Conservation (phyloP, 768 basidiomycete genomes). For the Xerocomellus intermedius region DNA sequence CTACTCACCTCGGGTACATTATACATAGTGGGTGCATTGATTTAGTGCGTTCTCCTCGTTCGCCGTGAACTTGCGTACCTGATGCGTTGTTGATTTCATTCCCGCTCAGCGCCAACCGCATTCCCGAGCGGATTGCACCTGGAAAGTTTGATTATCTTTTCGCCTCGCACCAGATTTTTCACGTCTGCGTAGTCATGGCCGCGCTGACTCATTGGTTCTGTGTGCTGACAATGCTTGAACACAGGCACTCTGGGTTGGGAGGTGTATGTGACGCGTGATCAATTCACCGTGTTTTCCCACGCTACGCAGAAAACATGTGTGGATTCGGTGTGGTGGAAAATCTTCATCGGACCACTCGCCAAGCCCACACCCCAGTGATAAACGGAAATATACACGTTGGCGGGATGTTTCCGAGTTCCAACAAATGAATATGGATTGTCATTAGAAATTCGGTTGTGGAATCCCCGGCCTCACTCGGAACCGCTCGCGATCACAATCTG, state of each 20-base stretch:
- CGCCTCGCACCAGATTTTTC: slow-evolving; percentile 90
- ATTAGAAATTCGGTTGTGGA: slow-evolving; percentile 26
- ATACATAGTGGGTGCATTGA: slow-evolving; percentile 76
- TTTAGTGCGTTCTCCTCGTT: slow-evolving; percentile 64
- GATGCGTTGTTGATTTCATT: slow-evolving; percentile 31
- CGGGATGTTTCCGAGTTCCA: slow-evolving; percentile 18
- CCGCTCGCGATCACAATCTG: slow-evolving; percentile 19
- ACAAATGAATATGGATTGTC: slow-evolving; percentile 30
- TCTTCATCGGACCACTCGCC: slow-evolving; percentile 20
- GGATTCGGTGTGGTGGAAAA: slow-evolving; percentile 20
- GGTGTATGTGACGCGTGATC: slow-evolving; percentile 22
- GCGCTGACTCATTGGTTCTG: slow-evolving; percentile 64
- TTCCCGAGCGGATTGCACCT: slow-evolving; percentile 73
- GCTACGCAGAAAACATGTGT: slow-evolving; percentile 12
- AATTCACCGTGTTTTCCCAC: slow-evolving; percentile 28
- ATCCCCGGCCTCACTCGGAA: slow-evolving; percentile 19
- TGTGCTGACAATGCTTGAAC: slow-evolving; percentile 55
- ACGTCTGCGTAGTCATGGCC: slow-evolving; percentile 72
- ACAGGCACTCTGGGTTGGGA: slow-evolving; percentile 46
- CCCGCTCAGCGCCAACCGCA: slow-evolving; percentile 70
- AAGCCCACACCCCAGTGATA: slow-evolving; percentile 21
- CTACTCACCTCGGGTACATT: slow-evolving; percentile 64
- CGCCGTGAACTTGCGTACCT: slow-evolving; percentile 24
- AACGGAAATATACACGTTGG: slow-evolving; percentile 32
- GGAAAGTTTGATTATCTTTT: slow-evolving; percentile 79